phyloP scores from a whole-genome alignment of 352 stramenopile genomes.

The Phytophthora gonapodyides region DNA sequence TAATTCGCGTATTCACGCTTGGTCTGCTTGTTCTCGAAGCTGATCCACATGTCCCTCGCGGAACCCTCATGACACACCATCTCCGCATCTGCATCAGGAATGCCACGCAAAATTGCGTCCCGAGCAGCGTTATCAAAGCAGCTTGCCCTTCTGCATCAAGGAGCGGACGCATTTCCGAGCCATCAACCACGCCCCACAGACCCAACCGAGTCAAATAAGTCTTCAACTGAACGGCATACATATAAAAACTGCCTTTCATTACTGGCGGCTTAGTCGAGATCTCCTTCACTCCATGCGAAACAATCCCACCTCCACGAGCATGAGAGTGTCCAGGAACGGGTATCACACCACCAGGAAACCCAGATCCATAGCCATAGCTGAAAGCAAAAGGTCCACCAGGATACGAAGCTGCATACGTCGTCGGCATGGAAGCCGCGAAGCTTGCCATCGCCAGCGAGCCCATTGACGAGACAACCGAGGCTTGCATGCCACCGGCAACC shows the following conservation, averaged over 20 bases:
- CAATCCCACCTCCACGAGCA: too few species aligned
- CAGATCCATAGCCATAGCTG: too few species aligned
- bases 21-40: constrained; percentile 15
- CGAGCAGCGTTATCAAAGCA: constrained; percentile 11
- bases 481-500: too few species aligned
- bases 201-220: constrained; percentile 7
- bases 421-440: too few species aligned
- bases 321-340: too few species aligned
- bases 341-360: too few species aligned
- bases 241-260: constrained; percentile 12
- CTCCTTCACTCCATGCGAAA: too few species aligned
- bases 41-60: constrained; percentile 3
- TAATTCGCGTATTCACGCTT: constrained; percentile 21
- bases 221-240: constrained; percentile 13
- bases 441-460: too few species aligned
- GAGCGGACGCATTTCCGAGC: not conserved
- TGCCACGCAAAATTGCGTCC: constrained; percentile 8
- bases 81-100: constrained; percentile 9
- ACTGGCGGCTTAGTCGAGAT: not conserved
- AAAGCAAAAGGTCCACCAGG: too few species aligned
- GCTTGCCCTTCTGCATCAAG: not conserved
- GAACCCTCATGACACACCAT: constrained; percentile 20
- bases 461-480: too few species aligned
- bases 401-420: too few species aligned
- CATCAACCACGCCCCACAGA: constrained; percentile 7